Base-by-base conservation (phyloP, 495 filamentous ascomycete genomes). In the Glonium stellatum region DNA sequence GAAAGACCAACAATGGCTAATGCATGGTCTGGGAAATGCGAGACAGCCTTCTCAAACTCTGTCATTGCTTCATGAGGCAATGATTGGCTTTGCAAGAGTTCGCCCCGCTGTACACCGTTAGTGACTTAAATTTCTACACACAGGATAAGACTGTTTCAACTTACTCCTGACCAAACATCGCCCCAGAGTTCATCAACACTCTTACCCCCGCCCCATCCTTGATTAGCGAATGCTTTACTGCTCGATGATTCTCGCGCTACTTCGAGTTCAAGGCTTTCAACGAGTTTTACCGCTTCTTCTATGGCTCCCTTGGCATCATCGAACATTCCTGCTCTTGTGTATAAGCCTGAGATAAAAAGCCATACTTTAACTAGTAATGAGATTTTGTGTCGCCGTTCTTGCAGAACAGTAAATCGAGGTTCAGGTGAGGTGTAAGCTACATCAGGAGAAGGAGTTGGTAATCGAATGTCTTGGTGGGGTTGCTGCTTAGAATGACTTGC, bases 281-380 rank as follows among this genome's bases (percentile, higher is more conserved):
- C 81, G 21, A 92, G 78, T 62, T 83, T 87, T 37, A 75, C 72
- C n/a, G 92, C 93, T 73, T 97, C 93, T 34, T 83, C 79, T 44
- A 89, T 83, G 1, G 93, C 89, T 51, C 84, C 87, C 42, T 79
- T 78, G 1, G 88, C 86, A 69, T 97, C 91, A 1, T 87, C 83
- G 42, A 82, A 81, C 70, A 92, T 82, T 1, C 78, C 83, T 11
- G 92, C 89, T 48, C 89, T 82, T 23, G 91, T 83, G 67, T 98
- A 97, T 55, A 97, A 82, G 0, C 85, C 85, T 2, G 89, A 85
- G 50, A 96, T 91, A 60, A 90, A 85, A 12, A 96, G 79, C 93
- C 93, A 98, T 22, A 95, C 83, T 55, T 83, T 84, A n/a, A 87
- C 77, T 5, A 96, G 78, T 21, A 65, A 86, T 1, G 63, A 66